Base-by-base conservation (phyloP, 2,329 filamentous ascomycete species). In the Fonsecaea pedrosoi region DNA sequence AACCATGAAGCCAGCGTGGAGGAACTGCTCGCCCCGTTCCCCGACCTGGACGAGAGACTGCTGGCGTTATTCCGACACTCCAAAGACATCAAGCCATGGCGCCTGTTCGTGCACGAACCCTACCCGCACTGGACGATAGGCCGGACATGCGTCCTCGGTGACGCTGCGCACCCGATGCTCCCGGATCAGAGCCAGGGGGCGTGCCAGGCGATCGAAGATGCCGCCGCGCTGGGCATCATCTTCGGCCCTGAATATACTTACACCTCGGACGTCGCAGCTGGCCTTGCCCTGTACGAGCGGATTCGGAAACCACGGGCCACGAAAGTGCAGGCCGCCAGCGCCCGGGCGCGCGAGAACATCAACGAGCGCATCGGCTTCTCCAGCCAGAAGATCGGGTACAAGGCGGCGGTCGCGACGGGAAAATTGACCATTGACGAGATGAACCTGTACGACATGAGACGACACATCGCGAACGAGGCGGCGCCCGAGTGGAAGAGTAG, bases 381-480 rank as follows among this genome's bases (percentile, higher is more conserved):
- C 18, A 67, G 65, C 38, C 32, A 54, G 13, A 55, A 55, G 21
- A 50, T 42, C 21, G 60, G 82, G 0, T 90, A 90, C 77, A 86
- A 86, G 73, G 88, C 90, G 0, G 83, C 86, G 68, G 84, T 89
- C 60, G 83, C 87, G 70, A 84, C 80, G 69, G 82, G 85, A 48
- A 88, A 88, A 67, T 73, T 90, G 25, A 90, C 88, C 0, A 89
- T 90, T 58, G 87, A 89, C 68, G 88, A 90, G 75, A 90, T 90
- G 87, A 90, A 90, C 65, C 80, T 81, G 80, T 64, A 64, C 37
- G 62, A 59, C 13, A 64, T 64, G 62, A 42, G 42, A 21, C 30
- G 42, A 15, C 42, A 64, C 10, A 48, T 64, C 37, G 64, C 57
- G 10, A 38, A 50, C 8, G 45, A 54, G 48, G 59, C 59, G 35